Evolutionary conservation across 345 rosid species (phyloP).

Genomic region (Lepidium didymum): DNA sequence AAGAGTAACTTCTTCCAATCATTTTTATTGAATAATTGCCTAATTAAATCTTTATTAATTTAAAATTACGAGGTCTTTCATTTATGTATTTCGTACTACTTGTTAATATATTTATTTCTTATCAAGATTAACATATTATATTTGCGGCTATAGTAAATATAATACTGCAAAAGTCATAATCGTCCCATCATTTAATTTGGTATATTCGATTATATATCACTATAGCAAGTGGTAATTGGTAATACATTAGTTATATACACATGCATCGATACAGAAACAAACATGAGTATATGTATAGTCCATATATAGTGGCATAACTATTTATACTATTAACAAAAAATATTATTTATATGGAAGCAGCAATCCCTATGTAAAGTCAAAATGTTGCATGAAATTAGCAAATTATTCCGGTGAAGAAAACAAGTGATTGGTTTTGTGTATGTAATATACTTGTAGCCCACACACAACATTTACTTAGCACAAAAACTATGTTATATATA

Average conservation of each 20-base stretch:
- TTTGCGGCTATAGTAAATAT: background rate
- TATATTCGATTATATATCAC: background rate
- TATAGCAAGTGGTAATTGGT: slow-evolving; percentile 6
- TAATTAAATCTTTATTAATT: slow-evolving; percentile 10
- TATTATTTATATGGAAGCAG: background rate
- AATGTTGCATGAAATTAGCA: slow-evolving; percentile 29
- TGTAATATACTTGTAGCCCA: slow-evolving; percentile 24
- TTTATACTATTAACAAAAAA: no score
- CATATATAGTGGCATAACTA: background rate
- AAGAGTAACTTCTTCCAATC: slow-evolving; percentile 31
- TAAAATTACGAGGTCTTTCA: background rate
- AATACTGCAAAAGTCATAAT: background rate
- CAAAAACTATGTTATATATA: slow-evolving; percentile 1
- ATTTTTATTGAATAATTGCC: slow-evolving; percentile 27
- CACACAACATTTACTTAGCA: slow-evolving; percentile 10
- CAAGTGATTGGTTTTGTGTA: slow-evolving; percentile 14
- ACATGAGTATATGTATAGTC: background rate
- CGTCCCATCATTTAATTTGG: background rate
- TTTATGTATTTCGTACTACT: background rate
- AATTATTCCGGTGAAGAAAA: slow-evolving; percentile 21
- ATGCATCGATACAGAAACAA: background rate
- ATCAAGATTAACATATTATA: background rate
- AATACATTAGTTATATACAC: slow-evolving; percentile 11
- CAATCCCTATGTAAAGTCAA: slow-evolving; percentile 26
- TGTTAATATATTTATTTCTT: background rate